These are phyloP conservation scores for Fusarium napiforme DNA, from an alignment of 2,329 filamentous ascomycete genomes.

Conservation along the genomic window DNA sequence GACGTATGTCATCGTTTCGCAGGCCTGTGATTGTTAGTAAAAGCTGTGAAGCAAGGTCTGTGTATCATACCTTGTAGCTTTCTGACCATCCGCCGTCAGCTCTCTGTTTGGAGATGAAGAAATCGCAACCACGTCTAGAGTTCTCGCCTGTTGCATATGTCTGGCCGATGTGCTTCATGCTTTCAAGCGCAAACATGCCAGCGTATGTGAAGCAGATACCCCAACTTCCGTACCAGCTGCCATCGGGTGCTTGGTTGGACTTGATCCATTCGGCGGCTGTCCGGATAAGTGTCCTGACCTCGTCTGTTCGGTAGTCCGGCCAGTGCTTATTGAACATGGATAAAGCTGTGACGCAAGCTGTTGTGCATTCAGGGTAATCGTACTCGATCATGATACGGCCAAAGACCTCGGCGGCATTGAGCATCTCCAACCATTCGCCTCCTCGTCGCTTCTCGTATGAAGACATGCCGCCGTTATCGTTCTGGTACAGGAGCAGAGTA, in stretches of 20 bases:
- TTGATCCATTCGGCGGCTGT: constrained; percentile 87
- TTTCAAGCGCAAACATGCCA: constrained; percentile 94
- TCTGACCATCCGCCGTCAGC: constrained; percentile 96
- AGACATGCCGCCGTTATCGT: constrained; percentile 83
- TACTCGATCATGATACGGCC: constrained; percentile 99
- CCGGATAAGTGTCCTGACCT: constrained; percentile 78
- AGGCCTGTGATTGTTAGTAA: constrained; percentile 63
- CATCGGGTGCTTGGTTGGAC: constrained; percentile 78
- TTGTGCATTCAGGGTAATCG: constrained; percentile 97
- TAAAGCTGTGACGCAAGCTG: constrained; percentile 88
- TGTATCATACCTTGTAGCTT: constrained; percentile 75
- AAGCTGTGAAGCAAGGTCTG: background rate
- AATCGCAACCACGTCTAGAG: constrained; percentile 82
- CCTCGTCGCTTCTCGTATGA: constrained; percentile 90
- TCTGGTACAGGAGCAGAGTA: constrained; percentile 91
- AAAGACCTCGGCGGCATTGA: constrained; percentile 97
- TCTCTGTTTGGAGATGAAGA: constrained; percentile 85
- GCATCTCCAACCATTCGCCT: constrained; percentile 79
- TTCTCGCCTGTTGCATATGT: constrained; percentile 78
- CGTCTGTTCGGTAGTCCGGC: constrained; percentile 79
- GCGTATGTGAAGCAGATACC: constrained; percentile 98
- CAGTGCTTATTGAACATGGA: constrained; percentile 84
- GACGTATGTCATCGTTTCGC: constrained; percentile 78
- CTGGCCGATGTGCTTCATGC: constrained; percentile 83
- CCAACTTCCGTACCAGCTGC: constrained; percentile 98